Base-by-base conservation (phyloP, 2,329 filamentous ascomycete species). In the Stemphylium lycopersici region DNA sequence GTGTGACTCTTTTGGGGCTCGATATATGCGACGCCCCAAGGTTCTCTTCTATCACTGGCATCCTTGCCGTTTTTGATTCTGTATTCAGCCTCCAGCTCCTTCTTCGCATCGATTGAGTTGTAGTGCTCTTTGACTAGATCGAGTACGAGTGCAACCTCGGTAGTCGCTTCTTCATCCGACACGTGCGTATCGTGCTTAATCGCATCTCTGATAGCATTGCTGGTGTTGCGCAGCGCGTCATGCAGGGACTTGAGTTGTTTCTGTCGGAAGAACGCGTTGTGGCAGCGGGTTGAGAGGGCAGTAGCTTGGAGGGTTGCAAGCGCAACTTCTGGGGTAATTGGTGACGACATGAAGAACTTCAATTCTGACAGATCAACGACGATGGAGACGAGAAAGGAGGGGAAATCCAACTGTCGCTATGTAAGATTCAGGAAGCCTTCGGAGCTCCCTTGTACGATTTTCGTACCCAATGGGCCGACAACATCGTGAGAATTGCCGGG, bases 11-110 rank as follows among this genome's bases (percentile, higher is more conserved):
- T 48, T 8, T 73, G 70, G 1, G 82, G 80, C 43, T 80, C 76
- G 44, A 85, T 80, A 39, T 81, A 81, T 1, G 80, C 76, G 47
- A 80, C 71, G 2, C 80, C 80, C 40, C 70, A 69, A 2, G 75
- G 75, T 0, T 68, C 60, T 50, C 71, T 70, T 44, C 69, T 59
- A 3, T 70, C 59, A 6, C 55, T 22, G 20, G 76, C 76, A 61
- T 81, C 68, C 37, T 73, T 71, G 12, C 76, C 76, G 18, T 72
- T 73, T 4, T 75, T 70, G 32, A 81, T 65, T 2, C 69, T 61
- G 55, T 81, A 81, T 55, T 82, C 80, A 2, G 74, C 55, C 38
- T 76, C 69, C 0, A 78, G 66, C 24, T 71, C 73, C 48, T 71
- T 63, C 29, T 71, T 67, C 3, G 73, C 74, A 37, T 80, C 69